Conservation (phyloP, 1,284 basidiomycete species). For the Cryptococcus amylolentus region DNA sequence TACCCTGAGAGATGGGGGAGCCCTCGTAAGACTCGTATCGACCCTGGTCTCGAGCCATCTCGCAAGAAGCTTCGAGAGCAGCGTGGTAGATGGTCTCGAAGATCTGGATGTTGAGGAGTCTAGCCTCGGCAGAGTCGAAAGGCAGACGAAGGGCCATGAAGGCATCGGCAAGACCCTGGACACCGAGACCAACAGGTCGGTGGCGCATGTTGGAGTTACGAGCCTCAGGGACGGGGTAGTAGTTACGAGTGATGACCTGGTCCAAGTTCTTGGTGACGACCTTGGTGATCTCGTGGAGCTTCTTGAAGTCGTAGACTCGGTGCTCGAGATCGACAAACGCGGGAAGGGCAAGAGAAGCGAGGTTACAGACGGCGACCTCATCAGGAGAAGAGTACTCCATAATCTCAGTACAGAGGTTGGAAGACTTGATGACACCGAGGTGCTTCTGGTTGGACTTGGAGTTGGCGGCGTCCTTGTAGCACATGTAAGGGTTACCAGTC, state of each 20-base stretch:
- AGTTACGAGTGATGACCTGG: conserved; percentile 53
- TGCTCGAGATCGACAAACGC: conserved; percentile 65
- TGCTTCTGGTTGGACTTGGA: conserved; percentile 98
- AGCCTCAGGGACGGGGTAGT: conserved; percentile 89
- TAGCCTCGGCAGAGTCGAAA: conserved; percentile 86
- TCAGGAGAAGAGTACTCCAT: conserved; percentile 98
- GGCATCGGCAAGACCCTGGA: conserved; percentile 95
- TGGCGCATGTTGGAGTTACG: conserved; percentile 94
- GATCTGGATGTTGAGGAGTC: conserved; percentile 88
- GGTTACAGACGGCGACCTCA: conserved; percentile 98
- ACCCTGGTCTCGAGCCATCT: conserved; percentile 78
- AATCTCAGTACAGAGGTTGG: conserved; percentile 98
- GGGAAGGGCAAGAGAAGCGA: conserved; percentile 94
- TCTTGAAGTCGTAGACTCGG: conserved; percentile 79
- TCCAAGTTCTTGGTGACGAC: conserved; percentile 92
- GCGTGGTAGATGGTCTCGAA: conserved; percentile 99
- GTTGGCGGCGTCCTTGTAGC: conserved; percentile 91
- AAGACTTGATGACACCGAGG: conserved; percentile 98
- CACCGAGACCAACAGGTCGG: conserved; percentile 95
- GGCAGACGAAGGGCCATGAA: conserved; percentile 98
- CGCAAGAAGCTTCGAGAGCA: conserved; percentile 85
- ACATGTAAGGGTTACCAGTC: conserved; percentile 97
- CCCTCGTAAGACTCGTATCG: conserved; percentile 90
- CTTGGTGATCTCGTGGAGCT: conserved; percentile 90
- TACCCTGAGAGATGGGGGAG: conserved; percentile 81